Base-by-base conservation (phyloP, 805 yeast species). In the Tetrapisispora namnaoensis region DNA sequence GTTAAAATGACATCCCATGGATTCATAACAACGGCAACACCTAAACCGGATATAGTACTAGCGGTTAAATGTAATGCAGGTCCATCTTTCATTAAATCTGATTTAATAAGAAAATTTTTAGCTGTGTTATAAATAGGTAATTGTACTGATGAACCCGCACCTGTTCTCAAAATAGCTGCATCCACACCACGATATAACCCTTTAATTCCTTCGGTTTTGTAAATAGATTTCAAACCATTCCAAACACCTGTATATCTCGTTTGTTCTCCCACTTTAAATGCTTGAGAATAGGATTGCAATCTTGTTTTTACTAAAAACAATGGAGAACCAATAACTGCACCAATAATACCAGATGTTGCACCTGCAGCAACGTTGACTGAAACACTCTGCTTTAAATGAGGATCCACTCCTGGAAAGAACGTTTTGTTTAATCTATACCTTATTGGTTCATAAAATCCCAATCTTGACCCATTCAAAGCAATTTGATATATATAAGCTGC, bases 1-100 rank as follows among this genome's bases (percentile, higher is more conserved):
- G 99, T 93, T 69, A 93, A 73, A 46, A 93, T 77, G 42, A 93
- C 98, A 67, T 93, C 99, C 79, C 96, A 89, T 16, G 99, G 98
- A 65, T 90, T 93, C 97, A 93, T 91, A 32, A 87, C 95, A 20
- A 90, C 73, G 46, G 95, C 90, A 32, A 93, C 98, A 57, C 96
- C 96, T 38, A 89, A 64, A 42, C 99, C 99, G 8, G 96, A 82
- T 53, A 76, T 70, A 1, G 90, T 79, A 40, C 89, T 79, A 1
- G 96, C 79, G 11, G 76, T 60, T 53, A 91, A 73, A 65, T 89
- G 96, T 51, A 86, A 70, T 2, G 74, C 72, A 1, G 90, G 75
- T 32, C 90, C 87, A 38, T 83, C 84, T 5, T 66, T 64, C 50
- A 82, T 71, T 17, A 82, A 35, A 28, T 77, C 71, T 57, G 80